Conservation (phyloP, 352 stramenopile species). For the Globisporangium ultimum region DNA sequence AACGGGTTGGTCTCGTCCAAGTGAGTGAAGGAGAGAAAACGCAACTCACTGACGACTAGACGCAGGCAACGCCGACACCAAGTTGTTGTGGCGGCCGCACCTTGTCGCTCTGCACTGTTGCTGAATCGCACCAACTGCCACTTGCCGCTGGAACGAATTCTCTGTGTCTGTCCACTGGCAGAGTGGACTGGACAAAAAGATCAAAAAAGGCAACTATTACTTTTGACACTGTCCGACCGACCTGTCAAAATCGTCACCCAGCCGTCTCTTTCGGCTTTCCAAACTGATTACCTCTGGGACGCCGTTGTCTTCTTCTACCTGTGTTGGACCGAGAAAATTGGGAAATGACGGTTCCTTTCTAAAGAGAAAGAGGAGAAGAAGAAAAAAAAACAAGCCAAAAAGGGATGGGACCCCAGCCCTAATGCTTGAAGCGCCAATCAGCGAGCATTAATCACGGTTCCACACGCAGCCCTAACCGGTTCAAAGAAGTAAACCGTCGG, state of each 20-base stretch:
- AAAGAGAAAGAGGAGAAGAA: conserved; percentile 14
- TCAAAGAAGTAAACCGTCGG: neutral
- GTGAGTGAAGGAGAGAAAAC: neutral
- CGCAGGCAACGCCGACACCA: neutral
- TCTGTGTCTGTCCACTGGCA: neutral
- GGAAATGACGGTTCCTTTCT: conserved; percentile 24
- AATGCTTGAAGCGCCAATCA: conserved; percentile 5
- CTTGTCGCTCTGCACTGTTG: conserved; percentile 7
- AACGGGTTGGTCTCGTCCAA: neutral
- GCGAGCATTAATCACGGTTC: neutral
- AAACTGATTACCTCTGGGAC: neutral
- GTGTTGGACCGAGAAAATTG: conserved; percentile 41
- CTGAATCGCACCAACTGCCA: conserved; percentile 9
- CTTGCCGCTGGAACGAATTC: conserved; percentile 4
- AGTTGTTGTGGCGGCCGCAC: neutral
- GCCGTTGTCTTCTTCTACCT: conserved; percentile 13
- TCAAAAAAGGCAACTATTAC: neutral
- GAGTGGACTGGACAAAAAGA: neutral
- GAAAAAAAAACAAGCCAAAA: conserved; percentile 21
- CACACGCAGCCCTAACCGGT: conserved; percentile 7
- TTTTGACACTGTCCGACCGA: neutral
- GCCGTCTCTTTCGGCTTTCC: conserved; percentile 4
- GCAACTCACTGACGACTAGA: neutral
- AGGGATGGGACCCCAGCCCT: conserved; percentile 1
- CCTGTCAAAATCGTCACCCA: conserved; percentile 6